These are phyloP conservation scores for Telopea speciosissima DNA, from an alignment of 177 flowering plant species.

Conservation along the genomic window DNA sequence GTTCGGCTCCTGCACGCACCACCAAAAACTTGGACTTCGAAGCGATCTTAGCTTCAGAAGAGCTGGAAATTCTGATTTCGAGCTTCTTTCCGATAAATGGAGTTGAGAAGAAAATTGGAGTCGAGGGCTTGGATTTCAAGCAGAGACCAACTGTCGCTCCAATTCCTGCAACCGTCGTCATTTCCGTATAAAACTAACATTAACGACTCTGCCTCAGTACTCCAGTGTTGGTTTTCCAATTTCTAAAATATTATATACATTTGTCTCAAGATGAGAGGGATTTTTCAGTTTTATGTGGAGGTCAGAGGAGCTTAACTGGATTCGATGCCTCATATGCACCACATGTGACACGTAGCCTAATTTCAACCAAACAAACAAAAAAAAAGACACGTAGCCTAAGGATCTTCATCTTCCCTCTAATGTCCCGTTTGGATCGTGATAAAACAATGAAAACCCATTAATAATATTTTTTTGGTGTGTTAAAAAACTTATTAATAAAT, in stretches of 20 bases:
- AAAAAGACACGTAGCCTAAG: no score
- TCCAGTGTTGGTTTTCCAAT: no score
- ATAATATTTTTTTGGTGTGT: no score
- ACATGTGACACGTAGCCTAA: constrained; percentile 5
- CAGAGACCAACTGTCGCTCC: constrained; percentile 27
- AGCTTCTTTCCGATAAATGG: constrained; percentile 51
- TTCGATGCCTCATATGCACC: constrained; percentile 15
- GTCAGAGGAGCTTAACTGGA: constrained; percentile 7
- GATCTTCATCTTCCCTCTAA: no score
- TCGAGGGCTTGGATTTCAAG: constrained; percentile 22
- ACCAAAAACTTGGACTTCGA: constrained; percentile 15
- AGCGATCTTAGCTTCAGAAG: background rate
- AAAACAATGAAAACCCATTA: no score
- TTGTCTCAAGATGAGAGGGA: background rate
- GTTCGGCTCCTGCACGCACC: constrained; percentile 25
- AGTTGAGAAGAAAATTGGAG: constrained; percentile 13
- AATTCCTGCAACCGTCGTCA: constrained; percentile 43
- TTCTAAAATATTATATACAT: background rate
- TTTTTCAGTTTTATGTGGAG: constrained; percentile 37
- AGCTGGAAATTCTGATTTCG: constrained; percentile 18
- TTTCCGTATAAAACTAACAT: constrained; percentile 11
- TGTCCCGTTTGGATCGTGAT: no score
- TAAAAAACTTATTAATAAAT: no score
- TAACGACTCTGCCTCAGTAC: background rate
- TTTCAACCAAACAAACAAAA: no score